Conservation (phyloP, 2,329 filamentous ascomycete species). For the Lasiodiplodia sp. region DNA sequence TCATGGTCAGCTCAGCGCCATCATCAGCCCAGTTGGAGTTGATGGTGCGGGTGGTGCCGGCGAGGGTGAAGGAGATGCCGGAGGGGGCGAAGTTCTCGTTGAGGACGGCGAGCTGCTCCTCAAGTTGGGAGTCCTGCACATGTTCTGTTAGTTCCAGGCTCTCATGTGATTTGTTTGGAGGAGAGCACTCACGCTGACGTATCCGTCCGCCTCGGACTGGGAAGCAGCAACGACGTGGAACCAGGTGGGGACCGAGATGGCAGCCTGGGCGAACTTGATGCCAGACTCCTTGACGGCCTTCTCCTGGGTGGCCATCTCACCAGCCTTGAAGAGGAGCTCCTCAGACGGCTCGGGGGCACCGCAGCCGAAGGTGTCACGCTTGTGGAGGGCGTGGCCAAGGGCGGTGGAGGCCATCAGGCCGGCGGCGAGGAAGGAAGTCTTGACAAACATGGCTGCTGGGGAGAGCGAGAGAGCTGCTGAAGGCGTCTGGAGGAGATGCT, state of each 20-base stretch:
- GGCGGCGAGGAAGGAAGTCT: constrained; percentile 14
- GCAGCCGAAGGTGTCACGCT: constrained; percentile 29
- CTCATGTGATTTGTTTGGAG: background rate
- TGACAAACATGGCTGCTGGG: constrained; percentile 11
- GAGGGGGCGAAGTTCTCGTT: constrained; percentile 31
- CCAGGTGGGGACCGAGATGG: constrained; percentile 41
- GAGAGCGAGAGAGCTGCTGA: background rate
- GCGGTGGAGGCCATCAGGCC: constrained; percentile 4
- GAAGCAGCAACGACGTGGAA: constrained; percentile 45
- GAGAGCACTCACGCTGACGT: constrained; percentile 26
- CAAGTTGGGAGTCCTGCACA: constrained; percentile 6
- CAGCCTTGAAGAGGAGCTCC: constrained; percentile 32
- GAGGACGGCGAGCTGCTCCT: constrained; percentile 32
- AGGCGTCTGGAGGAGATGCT: background rate
- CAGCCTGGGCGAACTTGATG: constrained; percentile 31
- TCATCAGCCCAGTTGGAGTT: constrained; percentile 33
- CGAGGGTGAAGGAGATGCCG: constrained; percentile 32
- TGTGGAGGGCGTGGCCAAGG: constrained; percentile 15
- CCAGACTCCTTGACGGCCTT: constrained; percentile 23
- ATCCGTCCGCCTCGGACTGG: constrained; percentile 32
- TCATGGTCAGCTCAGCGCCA: constrained; percentile 32
- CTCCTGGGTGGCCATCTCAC: constrained; percentile 34
- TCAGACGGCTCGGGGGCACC: constrained; percentile 33
- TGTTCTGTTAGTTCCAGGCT: background rate
- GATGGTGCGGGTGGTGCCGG: constrained; percentile 29